These are phyloP conservation scores for Aristolochia contorta DNA, from an alignment of 164 flowering plant species.

Conservation along the genomic window DNA sequence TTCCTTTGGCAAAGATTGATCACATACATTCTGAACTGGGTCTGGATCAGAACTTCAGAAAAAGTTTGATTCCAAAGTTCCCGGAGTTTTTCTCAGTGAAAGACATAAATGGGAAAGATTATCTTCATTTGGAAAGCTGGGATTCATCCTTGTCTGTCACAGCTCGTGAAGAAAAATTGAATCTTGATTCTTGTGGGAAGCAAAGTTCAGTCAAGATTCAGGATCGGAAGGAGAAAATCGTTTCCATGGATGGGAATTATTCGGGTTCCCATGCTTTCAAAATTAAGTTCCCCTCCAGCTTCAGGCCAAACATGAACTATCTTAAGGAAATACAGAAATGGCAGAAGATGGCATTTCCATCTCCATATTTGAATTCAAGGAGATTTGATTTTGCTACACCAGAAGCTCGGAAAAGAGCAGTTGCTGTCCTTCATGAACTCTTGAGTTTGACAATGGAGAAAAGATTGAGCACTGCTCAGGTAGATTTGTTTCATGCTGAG, in stretches of 20 bases:
- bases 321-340: slow-evolving; percentile 71
- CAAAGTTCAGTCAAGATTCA: slow-evolving; percentile 14
- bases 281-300: slow-evolving; percentile 56
- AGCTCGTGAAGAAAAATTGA: slow-evolving; percentile 57
- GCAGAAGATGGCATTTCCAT: slow-evolving; percentile 91
- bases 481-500: slow-evolving; percentile 74
- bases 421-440: slow-evolving; percentile 90
- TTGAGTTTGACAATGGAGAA: slow-evolving; percentile 88
- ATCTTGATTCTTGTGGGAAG: slow-evolving; percentile 14
- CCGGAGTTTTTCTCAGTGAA: slow-evolving; percentile 60
- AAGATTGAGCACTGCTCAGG: slow-evolving; percentile 69
- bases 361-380: slow-evolving; percentile 89
- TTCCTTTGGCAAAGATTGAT: slow-evolving; percentile 64
- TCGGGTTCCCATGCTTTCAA: slow-evolving; percentile 63
- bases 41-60: slow-evolving; percentile 54
- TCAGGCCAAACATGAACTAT: slow-evolving; percentile 68
- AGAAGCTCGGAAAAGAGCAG: slow-evolving; percentile 68
- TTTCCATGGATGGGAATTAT: slow-evolving; percentile 74
- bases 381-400: slow-evolving; percentile 60
- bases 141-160: slow-evolving; percentile 77
- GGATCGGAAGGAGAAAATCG: slow-evolving; percentile 16
- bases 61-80: slow-evolving; percentile 54
- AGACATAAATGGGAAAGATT: slow-evolving; percentile 41
- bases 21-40: slow-evolving; percentile 55
- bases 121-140: slow-evolving; percentile 75